These are phyloP conservation scores for Stephanodiscus triporus DNA, from an alignment of 108 stramenopile genomes.

Conservation along the genomic window DNA sequence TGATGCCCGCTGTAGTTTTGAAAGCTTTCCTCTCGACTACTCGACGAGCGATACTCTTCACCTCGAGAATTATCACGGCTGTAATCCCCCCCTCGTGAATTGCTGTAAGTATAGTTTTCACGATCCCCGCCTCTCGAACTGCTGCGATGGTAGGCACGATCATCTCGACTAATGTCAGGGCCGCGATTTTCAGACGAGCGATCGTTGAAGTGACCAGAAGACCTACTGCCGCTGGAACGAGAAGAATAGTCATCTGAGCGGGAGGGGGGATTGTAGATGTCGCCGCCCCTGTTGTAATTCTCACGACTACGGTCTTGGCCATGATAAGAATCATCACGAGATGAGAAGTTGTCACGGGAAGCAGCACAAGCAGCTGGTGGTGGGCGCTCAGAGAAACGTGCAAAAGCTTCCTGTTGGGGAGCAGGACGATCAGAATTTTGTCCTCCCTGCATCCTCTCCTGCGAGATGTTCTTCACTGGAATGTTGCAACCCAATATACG, in stretches of 20 bases:
- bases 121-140: conserved; percentile 9
- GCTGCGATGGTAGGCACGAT: conserved; percentile 15
- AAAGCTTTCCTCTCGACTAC: conserved; percentile 7
- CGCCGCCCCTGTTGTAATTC: not conserved
- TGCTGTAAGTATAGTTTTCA: not conserved
- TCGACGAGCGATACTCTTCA: not conserved
- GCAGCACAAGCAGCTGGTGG: conserved; percentile 2
- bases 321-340: not conserved
- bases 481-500: conserved; percentile 1
- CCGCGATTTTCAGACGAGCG: conserved; percentile 8
- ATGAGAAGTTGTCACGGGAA: not conserved
- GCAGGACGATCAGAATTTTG: not conserved
- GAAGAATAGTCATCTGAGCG: conserved; percentile 1
- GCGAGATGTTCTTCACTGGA: not conserved
- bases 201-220: conserved; percentile 17
- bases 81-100: not conserved
- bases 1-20: not conserved
- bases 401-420: conserved; percentile 1
- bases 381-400: not conserved
- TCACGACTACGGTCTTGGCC: not conserved
- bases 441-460: not conserved
- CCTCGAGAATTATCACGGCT: conserved; percentile 4
- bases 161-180: conserved; percentile 4
- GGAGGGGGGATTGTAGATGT: not conserved
- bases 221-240: not conserved